These are phyloP conservation scores for Elsinoe fawcettii DNA, from an alignment of 2,329 filamentous ascomycete genomes.

Conservation along the genomic window DNA sequence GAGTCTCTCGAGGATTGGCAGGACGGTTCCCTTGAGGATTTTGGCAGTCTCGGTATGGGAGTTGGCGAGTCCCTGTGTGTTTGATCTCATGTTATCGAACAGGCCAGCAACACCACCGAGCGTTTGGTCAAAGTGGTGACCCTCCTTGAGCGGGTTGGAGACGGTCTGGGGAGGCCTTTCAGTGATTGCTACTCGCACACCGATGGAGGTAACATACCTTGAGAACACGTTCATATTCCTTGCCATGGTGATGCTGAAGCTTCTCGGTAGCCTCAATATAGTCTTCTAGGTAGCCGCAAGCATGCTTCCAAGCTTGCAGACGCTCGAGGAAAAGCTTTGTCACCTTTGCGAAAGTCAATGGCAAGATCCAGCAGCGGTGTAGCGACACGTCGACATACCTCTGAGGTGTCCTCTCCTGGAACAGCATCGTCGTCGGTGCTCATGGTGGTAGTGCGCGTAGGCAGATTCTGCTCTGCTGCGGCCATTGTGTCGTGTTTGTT, in stretches of 20 bases:
- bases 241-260: conserved; percentile 72
- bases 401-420: conserved; percentile 43
- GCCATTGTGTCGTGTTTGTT: conserved; percentile 13
- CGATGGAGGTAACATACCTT: conserved; percentile 50
- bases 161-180: conserved; percentile 56
- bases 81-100: conserved; percentile 89
- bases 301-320: conserved; percentile 92
- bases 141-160: conserved; percentile 75
- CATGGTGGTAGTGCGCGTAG: conserved; percentile 27
- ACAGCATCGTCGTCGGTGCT: conserved; percentile 38
- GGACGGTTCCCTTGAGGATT: conserved; percentile 74
- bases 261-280: conserved; percentile 82
- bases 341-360: conserved; percentile 22
- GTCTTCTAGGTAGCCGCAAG: conserved; percentile 82
- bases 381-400: conserved; percentile 25
- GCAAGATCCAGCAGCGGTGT: neutral
- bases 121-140: conserved; percentile 84
- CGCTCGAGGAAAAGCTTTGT: conserved; percentile 70
- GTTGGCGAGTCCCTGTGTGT: conserved; percentile 85
- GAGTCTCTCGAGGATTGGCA: conserved; percentile 81
- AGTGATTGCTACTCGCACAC: neutral
- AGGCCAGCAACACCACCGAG: conserved; percentile 81
- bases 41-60: conserved; percentile 87
- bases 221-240: conserved; percentile 90
- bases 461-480: conserved; percentile 22